A percentile compares a stretch with the other conserved stretches of the same genome.
phyloP scores from a whole-genome alignment of 2,329 filamentous ascomycete genomes.

The Lasiodiplodia hormozganensis region DNA sequence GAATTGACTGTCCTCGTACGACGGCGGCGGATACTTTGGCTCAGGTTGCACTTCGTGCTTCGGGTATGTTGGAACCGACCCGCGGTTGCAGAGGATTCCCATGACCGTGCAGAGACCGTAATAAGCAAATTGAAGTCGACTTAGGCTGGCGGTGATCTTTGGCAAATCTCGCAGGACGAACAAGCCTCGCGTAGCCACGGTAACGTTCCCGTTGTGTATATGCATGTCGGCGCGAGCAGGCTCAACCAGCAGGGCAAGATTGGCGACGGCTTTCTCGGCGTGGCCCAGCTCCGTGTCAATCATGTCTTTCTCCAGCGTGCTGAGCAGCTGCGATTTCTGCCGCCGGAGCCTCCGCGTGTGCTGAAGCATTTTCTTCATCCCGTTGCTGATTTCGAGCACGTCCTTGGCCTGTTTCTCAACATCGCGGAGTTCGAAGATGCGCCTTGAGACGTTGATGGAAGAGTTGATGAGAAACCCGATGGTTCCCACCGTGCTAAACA shows the following conservation, averaged over 20 bases:
- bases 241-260: slow-evolving; percentile 32
- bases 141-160: slow-evolving; percentile 29
- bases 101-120: slow-evolving; percentile 30
- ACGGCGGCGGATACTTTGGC: background rate
- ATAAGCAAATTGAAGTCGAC: slow-evolving; percentile 31
- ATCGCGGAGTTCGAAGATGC: slow-evolving; percentile 31
- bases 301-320: slow-evolving; percentile 27
- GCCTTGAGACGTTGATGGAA: slow-evolving; percentile 14
- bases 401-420: slow-evolving; percentile 31
- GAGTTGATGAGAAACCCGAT: slow-evolving; percentile 6
- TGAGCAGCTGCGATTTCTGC: slow-evolving; percentile 30
- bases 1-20: slow-evolving; percentile 10
- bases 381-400: slow-evolving; percentile 31
- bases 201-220: slow-evolving; percentile 27
- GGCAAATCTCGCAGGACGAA: slow-evolving; percentile 32
- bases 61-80: background rate
- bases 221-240: slow-evolving; percentile 30
- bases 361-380: slow-evolving; percentile 30
- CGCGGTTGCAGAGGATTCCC: background rate
- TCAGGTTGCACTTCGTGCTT: background rate
- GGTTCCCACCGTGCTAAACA: slow-evolving; percentile 1
- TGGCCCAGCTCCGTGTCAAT: slow-evolving; percentile 28
- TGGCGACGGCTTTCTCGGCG: slow-evolving; percentile 30
- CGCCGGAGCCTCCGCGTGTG: slow-evolving; percentile 28
- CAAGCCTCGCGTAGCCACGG: slow-evolving; percentile 27